These are phyloP conservation scores for Chaetomiaceae sp. DNA, from an alignment of 2,329 filamentous ascomycete species.

Conservation along the genomic window DNA sequence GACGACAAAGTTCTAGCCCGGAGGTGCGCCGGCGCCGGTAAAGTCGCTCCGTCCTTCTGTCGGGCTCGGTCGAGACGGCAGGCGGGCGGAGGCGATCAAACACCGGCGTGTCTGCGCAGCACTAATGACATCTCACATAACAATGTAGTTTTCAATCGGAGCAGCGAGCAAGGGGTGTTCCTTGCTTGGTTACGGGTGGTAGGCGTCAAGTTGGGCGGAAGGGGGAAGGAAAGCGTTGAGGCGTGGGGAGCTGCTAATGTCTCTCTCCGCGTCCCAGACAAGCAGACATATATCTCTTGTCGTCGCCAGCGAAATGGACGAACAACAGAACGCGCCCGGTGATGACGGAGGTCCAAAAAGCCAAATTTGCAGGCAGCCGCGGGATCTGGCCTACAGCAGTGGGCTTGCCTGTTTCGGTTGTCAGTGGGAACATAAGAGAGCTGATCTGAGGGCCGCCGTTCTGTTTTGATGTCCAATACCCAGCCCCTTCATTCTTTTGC, in stretches of 20 bases:
- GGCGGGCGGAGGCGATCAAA: not conserved
- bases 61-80: not conserved
- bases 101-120: constrained; percentile 19
- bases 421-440: constrained; percentile 40
- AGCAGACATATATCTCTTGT: not conserved
- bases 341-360: constrained; percentile 38
- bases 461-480: constrained; percentile 6
- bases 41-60: not conserved
- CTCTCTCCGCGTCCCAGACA: too few species aligned
- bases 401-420: constrained; percentile 29
- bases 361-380: constrained; percentile 40
- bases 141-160: constrained; percentile 41
- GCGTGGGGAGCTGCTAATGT: too few species aligned
- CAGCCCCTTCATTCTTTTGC: not conserved
- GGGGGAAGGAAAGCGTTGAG: not conserved
- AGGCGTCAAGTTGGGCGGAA: not conserved
- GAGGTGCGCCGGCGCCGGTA: constrained; percentile 10
- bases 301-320: too few species aligned
- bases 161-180: constrained; percentile 16
- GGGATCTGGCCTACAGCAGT: constrained; percentile 11
- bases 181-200: not conserved
- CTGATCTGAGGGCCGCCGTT: constrained; percentile 37
- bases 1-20: constrained; percentile 5
- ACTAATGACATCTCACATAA: constrained; percentile 27
- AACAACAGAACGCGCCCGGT: constrained; percentile 29